A percentile compares a stretch with the other conserved stretches of the same genome.
These are phyloP conservation scores for Immersiporthe knoxdaviesiana DNA, from an alignment of 2,329 filamentous ascomycete species.

Conservation along the genomic window DNA sequence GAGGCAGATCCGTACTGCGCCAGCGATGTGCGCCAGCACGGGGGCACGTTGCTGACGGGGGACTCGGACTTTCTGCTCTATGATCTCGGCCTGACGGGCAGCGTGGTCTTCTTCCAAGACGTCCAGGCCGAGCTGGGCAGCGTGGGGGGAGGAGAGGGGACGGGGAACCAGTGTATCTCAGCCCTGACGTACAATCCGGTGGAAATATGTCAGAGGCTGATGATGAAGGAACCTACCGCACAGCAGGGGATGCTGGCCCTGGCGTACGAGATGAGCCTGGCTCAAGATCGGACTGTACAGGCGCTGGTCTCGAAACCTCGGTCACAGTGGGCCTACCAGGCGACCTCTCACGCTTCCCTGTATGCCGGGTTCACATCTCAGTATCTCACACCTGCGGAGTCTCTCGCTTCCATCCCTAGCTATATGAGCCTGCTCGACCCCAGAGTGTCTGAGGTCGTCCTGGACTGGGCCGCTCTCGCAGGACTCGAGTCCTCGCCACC, in stretches of 20 bases:
- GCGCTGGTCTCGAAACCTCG: constrained; percentile 32
- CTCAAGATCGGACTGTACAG: constrained; percentile 33
- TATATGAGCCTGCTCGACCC: constrained; percentile 36
- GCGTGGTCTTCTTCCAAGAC: constrained; percentile 71
- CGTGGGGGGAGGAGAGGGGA: not conserved
- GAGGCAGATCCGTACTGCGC: constrained; percentile 88
- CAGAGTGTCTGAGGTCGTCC: constrained; percentile 34
- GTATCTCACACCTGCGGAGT: constrained; percentile 20
- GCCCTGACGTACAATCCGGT: constrained; percentile 33
- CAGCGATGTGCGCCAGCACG: constrained; percentile 55
- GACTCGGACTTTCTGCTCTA: constrained; percentile 86
- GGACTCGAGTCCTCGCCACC: not conserved
- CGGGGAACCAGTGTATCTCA: constrained; percentile 31
- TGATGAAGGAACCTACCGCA: constrained; percentile 30
- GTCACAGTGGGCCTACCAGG: constrained; percentile 31
- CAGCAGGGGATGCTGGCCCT: constrained; percentile 35
- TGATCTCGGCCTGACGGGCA: constrained; percentile 63
- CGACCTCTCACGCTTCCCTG: constrained; percentile 26
- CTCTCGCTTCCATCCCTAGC: not conserved
- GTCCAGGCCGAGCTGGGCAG: constrained; percentile 45
- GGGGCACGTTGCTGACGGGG: constrained; percentile 70
- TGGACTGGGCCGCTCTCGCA: constrained; percentile 30
- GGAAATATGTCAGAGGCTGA: constrained; percentile 35
- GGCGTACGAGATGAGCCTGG: constrained; percentile 40
- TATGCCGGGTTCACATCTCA: constrained; percentile 36